phyloP scores from a whole-genome alignment of 306 rosid species.

The Vigna radiata region DNA sequence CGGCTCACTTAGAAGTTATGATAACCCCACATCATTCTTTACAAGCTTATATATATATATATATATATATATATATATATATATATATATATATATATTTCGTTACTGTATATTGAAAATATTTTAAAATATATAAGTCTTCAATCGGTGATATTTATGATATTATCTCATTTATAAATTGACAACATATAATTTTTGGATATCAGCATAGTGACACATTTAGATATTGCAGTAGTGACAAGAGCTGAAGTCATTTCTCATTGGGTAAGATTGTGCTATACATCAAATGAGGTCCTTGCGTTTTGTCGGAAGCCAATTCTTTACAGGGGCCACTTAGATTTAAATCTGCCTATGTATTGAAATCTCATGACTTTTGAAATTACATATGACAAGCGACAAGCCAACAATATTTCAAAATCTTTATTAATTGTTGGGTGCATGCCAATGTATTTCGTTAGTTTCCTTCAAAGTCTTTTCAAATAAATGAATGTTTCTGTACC shows the following conservation, averaged over 20 bases:
- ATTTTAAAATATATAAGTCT: background rate
- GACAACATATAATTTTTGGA: no score
- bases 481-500: no score
- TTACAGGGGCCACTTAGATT: background rate
- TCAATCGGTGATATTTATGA: background rate
- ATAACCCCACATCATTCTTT: background rate
- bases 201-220: no score
- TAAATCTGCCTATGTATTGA: background rate
- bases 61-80: no score
- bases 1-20: background rate
- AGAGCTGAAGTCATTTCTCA: background rate
- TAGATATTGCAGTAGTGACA: background rate
- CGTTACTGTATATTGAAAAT: background rate
- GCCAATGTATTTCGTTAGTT: background rate
- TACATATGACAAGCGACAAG: background rate
- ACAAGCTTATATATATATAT: no score
- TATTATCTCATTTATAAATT: background rate
- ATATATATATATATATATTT: background rate
- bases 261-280: background rate
- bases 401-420: conserved; percentile 9
- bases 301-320: background rate
- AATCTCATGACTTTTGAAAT: background rate
- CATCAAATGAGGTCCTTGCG: background rate
- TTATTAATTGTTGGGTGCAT: background rate
- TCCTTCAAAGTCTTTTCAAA: background rate